Base-by-base conservation (phyloP, 164 flowering plant species). In the Malania oleifera region DNA sequence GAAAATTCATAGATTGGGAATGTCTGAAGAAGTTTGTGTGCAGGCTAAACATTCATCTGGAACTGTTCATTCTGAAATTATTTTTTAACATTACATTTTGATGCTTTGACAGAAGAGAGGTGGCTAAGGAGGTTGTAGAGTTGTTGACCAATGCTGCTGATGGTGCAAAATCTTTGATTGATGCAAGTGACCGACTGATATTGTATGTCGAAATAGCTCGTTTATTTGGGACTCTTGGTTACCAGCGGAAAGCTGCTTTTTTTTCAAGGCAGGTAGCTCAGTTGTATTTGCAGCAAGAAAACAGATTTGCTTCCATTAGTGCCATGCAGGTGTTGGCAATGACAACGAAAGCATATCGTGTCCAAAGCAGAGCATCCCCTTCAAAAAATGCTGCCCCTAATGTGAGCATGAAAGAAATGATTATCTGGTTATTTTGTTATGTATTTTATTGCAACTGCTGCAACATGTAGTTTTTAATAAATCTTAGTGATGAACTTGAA, bases 261-360 rank as follows among this genome's bases (percentile, higher is more conserved):
- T 95, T 95, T 60, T 88, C 97, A 10, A 81, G 99, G 77, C 96
- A 83, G 74, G 97, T 95, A 47, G 99, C 99, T 69, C 96, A 84
- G 79, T 66, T 95, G 70, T 95, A 95, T 69, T 54, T 95, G 75
- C 96, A 89, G 60, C 99, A 95, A 71, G 97, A 89, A 34, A 91
- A 83, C 53, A 73, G 78, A 67, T 66, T 77, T 62, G 95, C 97
- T 70, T 97, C 99, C 55, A 81, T 82, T 46, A 91, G 99, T 77
- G 96, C 97, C 49, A 73, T 91, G 97, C 99, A 95, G 81, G 96
- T 91, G 34, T 74, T 95, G 80, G 89, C 96, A 60, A 80, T 91
- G 89, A 88, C 99, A 4, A 82, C 99, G 45, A 80, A 82, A 66
- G 95, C 97, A 28, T 95, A 95, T 65, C 89, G 89, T 58, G 91